Evolutionary conservation across 495 filamentous ascomycete species (phyloP).

Genomic region (Xylaria intraflava): DNA sequence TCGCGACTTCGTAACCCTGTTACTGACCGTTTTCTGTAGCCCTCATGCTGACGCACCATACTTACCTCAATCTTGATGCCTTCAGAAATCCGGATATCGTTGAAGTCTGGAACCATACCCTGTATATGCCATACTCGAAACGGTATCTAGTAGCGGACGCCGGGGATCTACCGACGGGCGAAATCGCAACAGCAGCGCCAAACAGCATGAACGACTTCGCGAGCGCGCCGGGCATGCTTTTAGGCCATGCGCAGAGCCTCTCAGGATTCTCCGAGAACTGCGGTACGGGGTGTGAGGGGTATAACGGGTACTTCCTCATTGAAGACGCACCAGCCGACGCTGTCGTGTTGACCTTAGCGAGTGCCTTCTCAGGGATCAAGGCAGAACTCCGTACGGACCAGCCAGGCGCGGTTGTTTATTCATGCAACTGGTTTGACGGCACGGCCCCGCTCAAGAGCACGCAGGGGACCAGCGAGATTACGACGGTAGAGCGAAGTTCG

Average conservation of each 20-base stretch:
- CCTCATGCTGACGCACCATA: constrained; percentile 32
- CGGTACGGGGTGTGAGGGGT: constrained; percentile 66
- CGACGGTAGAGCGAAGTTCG: constrained; percentile 48
- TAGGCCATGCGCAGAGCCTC: constrained; percentile 56
- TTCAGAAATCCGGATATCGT: constrained; percentile 54
- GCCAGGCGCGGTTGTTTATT: constrained; percentile 64
- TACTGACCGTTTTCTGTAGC: constrained; percentile 36
- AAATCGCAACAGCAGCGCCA: constrained; percentile 52
- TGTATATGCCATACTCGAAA: constrained; percentile 64
- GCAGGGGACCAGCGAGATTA: constrained; percentile 47
- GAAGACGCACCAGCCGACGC: constrained; percentile 55
- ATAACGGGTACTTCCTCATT: constrained; percentile 71
- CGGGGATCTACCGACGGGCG: constrained; percentile 66
- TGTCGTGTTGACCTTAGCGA: constrained; percentile 51
- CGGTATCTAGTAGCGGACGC: constrained; percentile 63
- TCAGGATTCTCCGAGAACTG: constrained; percentile 57
- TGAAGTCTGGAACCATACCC: constrained; percentile 61
- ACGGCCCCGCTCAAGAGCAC: constrained; percentile 51
- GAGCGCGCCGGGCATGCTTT: constrained; percentile 46
- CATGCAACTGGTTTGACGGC: constrained; percentile 65
- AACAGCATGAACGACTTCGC: constrained; percentile 67
- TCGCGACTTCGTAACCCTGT: constrained; percentile 23
- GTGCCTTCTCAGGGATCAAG: constrained; percentile 57
- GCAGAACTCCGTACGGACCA: constrained; percentile 66
- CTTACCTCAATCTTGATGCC: constrained; percentile 84